Percentiles rank a stretch among this genome's conserved stretches.
These are phyloP conservation scores for Wickerhamomyces strasburgensis DNA, from an alignment of 805 yeast species.

Conservation along the genomic window DNA sequence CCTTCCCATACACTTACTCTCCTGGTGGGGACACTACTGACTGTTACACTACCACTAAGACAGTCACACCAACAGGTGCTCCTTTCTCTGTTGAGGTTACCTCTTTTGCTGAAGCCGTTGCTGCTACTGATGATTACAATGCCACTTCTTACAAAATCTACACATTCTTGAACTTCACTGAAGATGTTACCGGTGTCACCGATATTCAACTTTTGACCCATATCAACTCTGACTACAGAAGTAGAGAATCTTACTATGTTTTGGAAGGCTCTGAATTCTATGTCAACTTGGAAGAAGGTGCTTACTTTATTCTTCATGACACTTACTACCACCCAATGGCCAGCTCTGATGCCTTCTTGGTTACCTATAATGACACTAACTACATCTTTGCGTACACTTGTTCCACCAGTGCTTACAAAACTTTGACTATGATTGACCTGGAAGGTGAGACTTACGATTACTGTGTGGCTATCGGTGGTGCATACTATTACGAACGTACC, in stretches of 20 bases:
- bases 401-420: neutral
- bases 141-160: constrained; percentile 6
- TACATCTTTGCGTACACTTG: constrained; percentile 9
- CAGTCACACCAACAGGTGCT: constrained; percentile 4
- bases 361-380: constrained; percentile 5
- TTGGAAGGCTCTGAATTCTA: constrained; percentile 6
- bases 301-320: constrained; percentile 4
- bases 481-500: constrained; percentile 4
- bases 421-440: constrained; percentile 1
- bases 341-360: constrained; percentile 2
- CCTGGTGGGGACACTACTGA: constrained; percentile 8
- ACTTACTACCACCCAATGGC: neutral
- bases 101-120: constrained; percentile 7
- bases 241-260: too few species aligned
- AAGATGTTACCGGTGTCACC: constrained; percentile 13
- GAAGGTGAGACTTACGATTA: constrained; percentile 5
- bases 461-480: constrained; percentile 1
- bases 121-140: neutral
- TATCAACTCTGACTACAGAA: too few species aligned
- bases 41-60: constrained; percentile 6
- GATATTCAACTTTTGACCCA: constrained; percentile 16
- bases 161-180: constrained; percentile 15
- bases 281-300: constrained; percentile 19
- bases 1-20: constrained; percentile 1
- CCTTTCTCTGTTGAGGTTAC: constrained; percentile 4